Evolutionary conservation across 2,329 filamentous ascomycete genomes (phyloP).

Genomic region (Blumeria graminis): DNA sequence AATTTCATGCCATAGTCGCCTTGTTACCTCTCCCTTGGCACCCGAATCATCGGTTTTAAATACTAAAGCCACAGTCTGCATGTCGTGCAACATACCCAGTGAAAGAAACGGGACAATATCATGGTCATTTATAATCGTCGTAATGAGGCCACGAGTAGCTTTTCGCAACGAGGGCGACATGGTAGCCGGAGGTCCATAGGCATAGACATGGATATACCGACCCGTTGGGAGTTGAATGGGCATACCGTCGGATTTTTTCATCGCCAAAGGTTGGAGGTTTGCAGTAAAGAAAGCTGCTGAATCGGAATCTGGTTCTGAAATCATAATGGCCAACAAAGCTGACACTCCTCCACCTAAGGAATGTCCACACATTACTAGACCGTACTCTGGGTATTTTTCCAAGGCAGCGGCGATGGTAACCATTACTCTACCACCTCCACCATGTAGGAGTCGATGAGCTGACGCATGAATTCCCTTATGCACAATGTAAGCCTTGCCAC

Average conservation of each 20-base stretch:
- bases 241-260: conserved; percentile 20
- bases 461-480: conserved; percentile 33
- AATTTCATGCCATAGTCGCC: conserved; percentile 40
- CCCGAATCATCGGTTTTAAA: conserved; percentile 49
- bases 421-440: conserved; percentile 25
- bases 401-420: conserved; percentile 26
- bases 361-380: conserved; percentile 30
- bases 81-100: conserved; percentile 48
- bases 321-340: conserved; percentile 28
- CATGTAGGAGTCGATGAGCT: conserved; percentile 24
- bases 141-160: conserved; percentile 50
- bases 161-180: conserved; percentile 46
- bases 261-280: conserved; percentile 44
- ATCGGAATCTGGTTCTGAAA: conserved; percentile 21
- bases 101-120: conserved; percentile 54
- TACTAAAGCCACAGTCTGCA: conserved; percentile 45
- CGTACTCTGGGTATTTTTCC: conserved; percentile 29
- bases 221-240: conserved; percentile 31
- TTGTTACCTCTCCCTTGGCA: conserved; percentile 40
- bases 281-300: conserved; percentile 28
- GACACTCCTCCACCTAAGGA: conserved; percentile 30
- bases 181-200: conserved; percentile 51
- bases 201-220: conserved; percentile 54
- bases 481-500: conserved; percentile 26
- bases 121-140: conserved; percentile 46